phyloP scores from a whole-genome alignment of 495 filamentous ascomycete species.

The Neurospora sp. region DNA sequence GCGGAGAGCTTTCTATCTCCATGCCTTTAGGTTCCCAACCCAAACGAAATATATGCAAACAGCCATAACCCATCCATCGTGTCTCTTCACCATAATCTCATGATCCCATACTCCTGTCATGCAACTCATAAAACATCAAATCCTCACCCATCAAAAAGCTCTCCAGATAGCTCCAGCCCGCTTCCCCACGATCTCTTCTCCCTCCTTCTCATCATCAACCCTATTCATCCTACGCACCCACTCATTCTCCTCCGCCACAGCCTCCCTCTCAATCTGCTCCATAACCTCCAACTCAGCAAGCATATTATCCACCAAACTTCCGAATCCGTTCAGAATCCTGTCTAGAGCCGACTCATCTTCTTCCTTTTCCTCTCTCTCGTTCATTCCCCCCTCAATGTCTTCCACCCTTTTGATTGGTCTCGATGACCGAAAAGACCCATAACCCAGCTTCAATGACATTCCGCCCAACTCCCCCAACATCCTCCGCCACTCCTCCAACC shows the following conservation, averaged over 20 bases:
- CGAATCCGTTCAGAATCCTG: conserved; percentile 27
- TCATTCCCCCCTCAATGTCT: not conserved
- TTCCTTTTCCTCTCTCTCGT: not conserved
- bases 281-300: conserved; percentile 36
- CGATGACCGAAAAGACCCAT: not conserved
- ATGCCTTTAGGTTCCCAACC: not conserved
- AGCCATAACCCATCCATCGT: not conserved
- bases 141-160: conserved; percentile 7
- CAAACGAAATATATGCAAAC: not conserved
- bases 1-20: not conserved
- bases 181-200: not conserved
- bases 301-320: conserved; percentile 35
- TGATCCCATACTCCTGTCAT: not conserved
- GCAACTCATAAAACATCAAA: not conserved
- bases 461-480: conserved; percentile 25
- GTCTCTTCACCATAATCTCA: not conserved
- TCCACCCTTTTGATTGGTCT: not conserved
- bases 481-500: conserved; percentile 34
- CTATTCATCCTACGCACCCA: conserved; percentile 41
- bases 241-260: conserved; percentile 28
- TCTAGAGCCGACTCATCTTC: conserved; percentile 23
- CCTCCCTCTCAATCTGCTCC: conserved; percentile 38
- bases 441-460: not conserved
- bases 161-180: conserved; percentile 26
- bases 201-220: conserved; percentile 7